phyloP scores from a whole-genome alignment of 2,329 filamentous ascomycete genomes.

The Paecilomyces niveus region DNA sequence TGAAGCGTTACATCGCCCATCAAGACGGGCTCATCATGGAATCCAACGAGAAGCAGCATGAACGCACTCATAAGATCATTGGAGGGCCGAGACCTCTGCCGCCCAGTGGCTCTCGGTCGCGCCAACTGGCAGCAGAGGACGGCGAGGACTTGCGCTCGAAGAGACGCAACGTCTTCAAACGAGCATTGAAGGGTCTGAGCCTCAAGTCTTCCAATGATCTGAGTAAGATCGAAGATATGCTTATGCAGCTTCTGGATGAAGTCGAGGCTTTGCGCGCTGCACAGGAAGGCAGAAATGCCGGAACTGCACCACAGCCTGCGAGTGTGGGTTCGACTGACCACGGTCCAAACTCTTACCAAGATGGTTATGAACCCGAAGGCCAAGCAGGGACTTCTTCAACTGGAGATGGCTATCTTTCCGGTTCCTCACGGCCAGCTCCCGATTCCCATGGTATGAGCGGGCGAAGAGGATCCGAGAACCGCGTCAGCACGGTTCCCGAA shows the following conservation, averaged over 20 bases:
- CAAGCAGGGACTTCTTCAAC: conserved; percentile 68
- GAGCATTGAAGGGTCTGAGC: conserved; percentile 85
- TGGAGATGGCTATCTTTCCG: conserved; percentile 63
- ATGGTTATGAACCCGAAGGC: conserved; percentile 79
- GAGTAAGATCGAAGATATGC: conserved; percentile 80
- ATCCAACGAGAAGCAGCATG: conserved; percentile 79
- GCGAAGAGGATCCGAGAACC: conserved; percentile 59
- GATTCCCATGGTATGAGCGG: conserved; percentile 40
- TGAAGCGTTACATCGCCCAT: conserved; percentile 85
- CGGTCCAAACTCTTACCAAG: conserved; percentile 56
- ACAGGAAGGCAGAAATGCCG: conserved; percentile 35
- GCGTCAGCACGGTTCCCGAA: conserved; percentile 85
- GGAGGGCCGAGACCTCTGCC: conserved; percentile 82
- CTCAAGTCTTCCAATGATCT: conserved; percentile 83
- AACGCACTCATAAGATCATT: conserved; percentile 75
- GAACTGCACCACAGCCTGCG: conserved; percentile 24
- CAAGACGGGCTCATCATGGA: conserved; percentile 86
- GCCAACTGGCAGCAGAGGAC: conserved; percentile 42
- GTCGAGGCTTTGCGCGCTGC: conserved; percentile 71
- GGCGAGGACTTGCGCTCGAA: conserved; percentile 60
- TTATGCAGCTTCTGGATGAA: conserved; percentile 85
- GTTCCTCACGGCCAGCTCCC: conserved; percentile 35
- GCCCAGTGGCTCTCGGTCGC: conserved; percentile 48
- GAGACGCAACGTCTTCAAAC: conserved; percentile 87
- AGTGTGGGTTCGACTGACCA: conserved; percentile 62